Conservation (phyloP, 345 rosid species). For the Carallia brachiata region DNA sequence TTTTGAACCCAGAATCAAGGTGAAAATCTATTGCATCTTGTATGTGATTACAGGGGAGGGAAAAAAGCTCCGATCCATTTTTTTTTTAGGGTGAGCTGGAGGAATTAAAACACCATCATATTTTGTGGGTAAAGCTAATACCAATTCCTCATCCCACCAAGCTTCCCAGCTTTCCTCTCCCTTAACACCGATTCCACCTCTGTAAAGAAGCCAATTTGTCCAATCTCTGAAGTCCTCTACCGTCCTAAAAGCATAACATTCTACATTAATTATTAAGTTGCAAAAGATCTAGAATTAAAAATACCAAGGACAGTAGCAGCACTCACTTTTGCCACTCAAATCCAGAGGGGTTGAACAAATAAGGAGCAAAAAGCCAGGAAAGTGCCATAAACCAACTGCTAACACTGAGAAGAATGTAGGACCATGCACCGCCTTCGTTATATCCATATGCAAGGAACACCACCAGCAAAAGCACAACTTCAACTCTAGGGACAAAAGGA, state of each 20-base stretch:
- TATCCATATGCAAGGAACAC: slow-evolving; percentile 86
- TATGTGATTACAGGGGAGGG: no score
- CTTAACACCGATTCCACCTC: slow-evolving; percentile 99
- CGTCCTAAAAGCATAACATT: slow-evolving; percentile 45
- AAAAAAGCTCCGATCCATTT: no score
- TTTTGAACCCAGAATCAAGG: no score
- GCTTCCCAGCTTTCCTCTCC: slow-evolving; percentile 99
- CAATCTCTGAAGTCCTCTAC: slow-evolving; percentile 98
- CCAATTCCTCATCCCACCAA: slow-evolving; percentile 99
- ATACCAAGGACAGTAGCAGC: slow-evolving; percentile 7
- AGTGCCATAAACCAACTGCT: slow-evolving; percentile 98
- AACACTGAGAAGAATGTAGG: slow-evolving; percentile 75
- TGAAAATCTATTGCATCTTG: no score
- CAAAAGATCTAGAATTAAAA: slow-evolving; percentile 1
- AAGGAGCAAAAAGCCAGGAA: slow-evolving; percentile 98
- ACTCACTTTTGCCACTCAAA: slow-evolving; percentile 98
- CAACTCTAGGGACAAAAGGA: slow-evolving; percentile 52
- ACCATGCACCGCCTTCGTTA: slow-evolving; percentile 65
- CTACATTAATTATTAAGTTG: slow-evolving; percentile 8
- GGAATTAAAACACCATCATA: background rate
- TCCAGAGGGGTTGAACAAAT: slow-evolving; percentile 94
- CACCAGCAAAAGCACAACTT: slow-evolving; percentile 74
- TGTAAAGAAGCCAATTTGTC: slow-evolving; percentile 98
- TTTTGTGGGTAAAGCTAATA: slow-evolving; percentile 27
- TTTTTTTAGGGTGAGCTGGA: background rate